These are phyloP conservation scores for Cyberlindnera japonica DNA, from an alignment of 805 yeast species.

Conservation along the genomic window DNA sequence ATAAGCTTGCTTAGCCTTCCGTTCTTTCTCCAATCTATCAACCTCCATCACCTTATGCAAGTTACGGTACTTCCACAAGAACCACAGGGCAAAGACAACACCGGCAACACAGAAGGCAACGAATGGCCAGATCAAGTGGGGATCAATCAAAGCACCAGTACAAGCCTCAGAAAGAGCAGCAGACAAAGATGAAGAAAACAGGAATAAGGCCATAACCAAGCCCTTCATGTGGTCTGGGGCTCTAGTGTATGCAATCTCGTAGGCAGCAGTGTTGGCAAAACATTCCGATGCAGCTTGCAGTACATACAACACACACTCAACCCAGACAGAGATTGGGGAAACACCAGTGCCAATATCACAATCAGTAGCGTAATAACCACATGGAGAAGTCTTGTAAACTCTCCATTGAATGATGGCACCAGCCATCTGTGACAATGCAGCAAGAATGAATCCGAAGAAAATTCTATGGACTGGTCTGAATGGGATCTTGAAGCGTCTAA, in stretches of 20 bases:
- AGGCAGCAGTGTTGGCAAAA: conserved; percentile 75
- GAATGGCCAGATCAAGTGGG: conserved; percentile 68
- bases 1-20: conserved; percentile 13
- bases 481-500: conserved; percentile 45
- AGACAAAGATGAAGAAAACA: conserved; percentile 72
- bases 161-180: conserved; percentile 74
- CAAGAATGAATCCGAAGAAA: conserved; percentile 64
- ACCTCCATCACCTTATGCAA: conserved; percentile 22
- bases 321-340: conserved; percentile 55
- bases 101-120: conserved; percentile 59
- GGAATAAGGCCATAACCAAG: conserved; percentile 48
- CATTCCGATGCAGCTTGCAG: conserved; percentile 76
- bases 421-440: conserved; percentile 33
- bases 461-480: conserved; percentile 73
- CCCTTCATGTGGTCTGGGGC: conserved; percentile 59
- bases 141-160: conserved; percentile 63
- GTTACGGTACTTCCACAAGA: conserved; percentile 36
- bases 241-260: conserved; percentile 80
- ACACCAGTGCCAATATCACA: conserved; percentile 37
- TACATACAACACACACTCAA: conserved; percentile 66
- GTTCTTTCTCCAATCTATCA: conserved; percentile 21
- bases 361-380: conserved; percentile 59
- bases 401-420: conserved; percentile 60
- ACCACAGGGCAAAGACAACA: conserved; percentile 52
- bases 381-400: conserved; percentile 69